Evolutionary conservation across 129 eudicot species (phyloP).

Genomic region (Centrapalus pauciflorus): DNA sequence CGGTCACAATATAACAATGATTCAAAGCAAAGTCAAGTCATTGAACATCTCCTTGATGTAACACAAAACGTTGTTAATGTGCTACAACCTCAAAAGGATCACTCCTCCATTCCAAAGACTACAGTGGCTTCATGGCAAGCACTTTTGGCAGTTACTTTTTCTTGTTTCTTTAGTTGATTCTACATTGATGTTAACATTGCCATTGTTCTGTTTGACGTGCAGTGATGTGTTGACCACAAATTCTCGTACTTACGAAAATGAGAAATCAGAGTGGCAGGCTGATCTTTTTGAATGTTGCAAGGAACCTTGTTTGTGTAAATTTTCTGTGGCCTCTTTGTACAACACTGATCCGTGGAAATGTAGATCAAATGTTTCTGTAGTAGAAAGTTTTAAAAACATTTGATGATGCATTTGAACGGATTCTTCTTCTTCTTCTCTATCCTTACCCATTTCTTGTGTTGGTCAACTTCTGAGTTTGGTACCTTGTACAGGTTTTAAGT

Average conservation of each 20-base stretch:
- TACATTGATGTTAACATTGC: not conserved
- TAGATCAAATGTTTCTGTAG: not conserved
- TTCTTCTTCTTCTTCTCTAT: not conserved
- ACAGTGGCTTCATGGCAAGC: not conserved
- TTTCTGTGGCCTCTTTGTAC: not conserved
- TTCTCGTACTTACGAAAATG: not conserved
- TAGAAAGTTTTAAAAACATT: not conserved
- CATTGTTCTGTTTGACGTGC: not conserved
- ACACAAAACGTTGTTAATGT: constrained; percentile 23
- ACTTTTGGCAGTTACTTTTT: not conserved
- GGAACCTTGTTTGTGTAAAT: constrained; percentile 36
- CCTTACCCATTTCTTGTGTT: not conserved
- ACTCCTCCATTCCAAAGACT: not conserved
- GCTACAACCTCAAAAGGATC: not conserved
- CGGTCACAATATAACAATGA: constrained; percentile 29
- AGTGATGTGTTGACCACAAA: not conserved
- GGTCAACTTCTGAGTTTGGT: not conserved
- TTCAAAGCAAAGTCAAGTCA: constrained; percentile 23
- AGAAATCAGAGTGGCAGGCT: constrained; percentile 31
- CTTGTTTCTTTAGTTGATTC: not conserved
- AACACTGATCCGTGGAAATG: not conserved
- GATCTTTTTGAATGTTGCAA: constrained; percentile 37
- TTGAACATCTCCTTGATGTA: constrained; percentile 30
- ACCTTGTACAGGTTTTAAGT: constrained; percentile 28
- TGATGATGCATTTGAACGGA: not conserved